Base-by-base conservation (phyloP, 164 flowering plant genomes). In the Malania oleifera region DNA sequence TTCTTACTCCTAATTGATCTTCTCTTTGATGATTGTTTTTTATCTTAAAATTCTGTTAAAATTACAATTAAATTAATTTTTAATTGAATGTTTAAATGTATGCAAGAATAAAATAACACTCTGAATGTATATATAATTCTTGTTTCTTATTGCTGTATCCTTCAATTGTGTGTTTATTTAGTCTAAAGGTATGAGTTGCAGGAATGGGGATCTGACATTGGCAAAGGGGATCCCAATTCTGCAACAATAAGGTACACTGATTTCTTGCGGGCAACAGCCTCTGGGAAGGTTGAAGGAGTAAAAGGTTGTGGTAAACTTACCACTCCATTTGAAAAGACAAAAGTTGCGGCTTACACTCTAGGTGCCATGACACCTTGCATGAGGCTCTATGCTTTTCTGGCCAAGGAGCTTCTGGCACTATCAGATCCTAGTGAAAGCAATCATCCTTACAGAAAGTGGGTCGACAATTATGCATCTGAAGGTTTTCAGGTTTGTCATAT, bases 291-390 rank as follows among this genome's bases (percentile, higher is more conserved):
- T 54, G 96, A 85, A 70, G 99, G 89, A 67, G 75, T 79, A 46
- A 88, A 86, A 79, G 92, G 75, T 62, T 88, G 73, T 54, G 91
- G 80, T 66, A 86, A 78, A 75, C 89, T 88, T 68, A 89, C 86
- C 17, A 93, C 97, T 55, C 99, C 99, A 34, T 93, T 93, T 78
- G 97, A 93, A 60, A 90, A 79, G 71, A 90, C 99, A 15, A 93
- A 88, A 75, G 65, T 90, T 70, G 96, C 99, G 24, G 95, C 99
- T 50, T 93, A 93, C 56, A 83, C 95, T 39, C 66, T 93, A 25
- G 92, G 96, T 69, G 95, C 98, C 51, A 80, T 89, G 89, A 75
- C 90, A 44, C 98, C 98, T 37, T 86, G 95, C 76, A 82, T 86
- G 95, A 86, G 82, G 67, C 76, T 92, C n/a, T 86, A 86, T 76